Evolutionary conservation across 768 basidiomycete species (phyloP).

Genomic region (Tricholoma furcatifolium): DNA sequence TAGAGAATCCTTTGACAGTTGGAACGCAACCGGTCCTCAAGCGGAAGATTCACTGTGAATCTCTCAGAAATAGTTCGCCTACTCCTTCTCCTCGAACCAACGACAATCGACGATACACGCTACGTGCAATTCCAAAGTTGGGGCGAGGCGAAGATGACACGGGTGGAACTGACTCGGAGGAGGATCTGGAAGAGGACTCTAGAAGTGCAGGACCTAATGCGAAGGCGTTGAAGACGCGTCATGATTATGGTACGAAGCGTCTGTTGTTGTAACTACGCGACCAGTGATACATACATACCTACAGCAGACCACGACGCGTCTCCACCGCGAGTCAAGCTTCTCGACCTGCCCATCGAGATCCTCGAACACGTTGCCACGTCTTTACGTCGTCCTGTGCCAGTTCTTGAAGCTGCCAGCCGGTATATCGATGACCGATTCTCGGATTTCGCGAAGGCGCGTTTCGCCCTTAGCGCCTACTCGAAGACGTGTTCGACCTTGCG

Average conservation of each 20-base stretch:
- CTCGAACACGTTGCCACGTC: slow-evolving; percentile 25
- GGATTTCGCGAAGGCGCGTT: slow-evolving; percentile 25
- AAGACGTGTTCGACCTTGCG: slow-evolving; percentile 21
- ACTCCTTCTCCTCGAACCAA: neutral
- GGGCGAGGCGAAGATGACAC: slow-evolving; percentile 4
- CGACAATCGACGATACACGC: neutral
- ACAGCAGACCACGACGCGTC: slow-evolving; percentile 6
- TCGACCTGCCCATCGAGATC: slow-evolving; percentile 28
- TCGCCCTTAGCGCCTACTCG: slow-evolving; percentile 23
- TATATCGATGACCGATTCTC: slow-evolving; percentile 27
- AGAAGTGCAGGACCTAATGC: neutral
- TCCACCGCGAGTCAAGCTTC: slow-evolving; percentile 19
- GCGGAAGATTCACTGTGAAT: neutral
- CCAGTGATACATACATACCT: neutral
- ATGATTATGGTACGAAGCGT: neutral
- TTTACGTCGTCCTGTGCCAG: slow-evolving; percentile 17
- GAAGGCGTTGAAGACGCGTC: no score
- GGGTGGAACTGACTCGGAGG: slow-evolving; percentile 4
- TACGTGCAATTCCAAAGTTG: slow-evolving; percentile 1
- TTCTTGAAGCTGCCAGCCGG: slow-evolving; percentile 22
- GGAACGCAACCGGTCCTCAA: slow-evolving; percentile 2
- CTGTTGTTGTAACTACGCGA: neutral
- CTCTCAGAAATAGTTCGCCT: neutral
- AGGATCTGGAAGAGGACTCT: neutral
- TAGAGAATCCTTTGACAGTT: neutral